Conservation (phyloP, 164 flowering plant species). For the Aristolochia fimbriata region DNA sequence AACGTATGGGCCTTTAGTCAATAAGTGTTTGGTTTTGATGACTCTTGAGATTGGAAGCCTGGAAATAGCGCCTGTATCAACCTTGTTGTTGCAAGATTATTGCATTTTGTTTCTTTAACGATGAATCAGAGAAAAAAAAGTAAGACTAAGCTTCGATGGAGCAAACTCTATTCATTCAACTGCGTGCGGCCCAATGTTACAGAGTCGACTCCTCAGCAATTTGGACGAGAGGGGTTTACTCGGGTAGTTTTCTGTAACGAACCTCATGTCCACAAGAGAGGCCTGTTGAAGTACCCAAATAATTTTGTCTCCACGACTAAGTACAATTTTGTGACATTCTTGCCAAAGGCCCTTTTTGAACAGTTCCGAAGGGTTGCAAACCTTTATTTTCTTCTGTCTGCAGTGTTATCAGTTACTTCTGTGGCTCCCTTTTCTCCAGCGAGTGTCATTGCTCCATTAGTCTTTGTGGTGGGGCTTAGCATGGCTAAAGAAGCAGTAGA, state of each 20-base stretch:
- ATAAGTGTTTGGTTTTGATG: neutral
- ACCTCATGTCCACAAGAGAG: conserved; percentile 25
- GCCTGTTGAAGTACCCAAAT: conserved; percentile 27
- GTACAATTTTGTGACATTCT: conserved; percentile 40
- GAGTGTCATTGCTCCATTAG: conserved; percentile 52
- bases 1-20: neutral
- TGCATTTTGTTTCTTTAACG: conserved; percentile 3
- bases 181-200: conserved; percentile 21
- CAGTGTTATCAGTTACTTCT: conserved; percentile 26
- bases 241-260: conserved; percentile 54
- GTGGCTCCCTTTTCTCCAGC: conserved; percentile 29
- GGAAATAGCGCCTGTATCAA: neutral
- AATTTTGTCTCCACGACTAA: conserved; percentile 49
- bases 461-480: conserved; percentile 55
- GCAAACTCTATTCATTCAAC: conserved; percentile 45
- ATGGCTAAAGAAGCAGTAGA: conserved; percentile 59
- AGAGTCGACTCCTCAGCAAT: conserved; percentile 14
- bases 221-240: conserved; percentile 46
- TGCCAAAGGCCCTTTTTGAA: conserved; percentile 58
- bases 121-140: conserved; percentile 9
- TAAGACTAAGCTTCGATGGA: conserved; percentile 34
- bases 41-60: neutral
- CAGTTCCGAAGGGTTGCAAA: conserved; percentile 71
- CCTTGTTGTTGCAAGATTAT: no score
- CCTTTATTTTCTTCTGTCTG: conserved; percentile 52